Conservation (phyloP, 768 basidiomycete genomes). For the Mycena galericulata region DNA sequence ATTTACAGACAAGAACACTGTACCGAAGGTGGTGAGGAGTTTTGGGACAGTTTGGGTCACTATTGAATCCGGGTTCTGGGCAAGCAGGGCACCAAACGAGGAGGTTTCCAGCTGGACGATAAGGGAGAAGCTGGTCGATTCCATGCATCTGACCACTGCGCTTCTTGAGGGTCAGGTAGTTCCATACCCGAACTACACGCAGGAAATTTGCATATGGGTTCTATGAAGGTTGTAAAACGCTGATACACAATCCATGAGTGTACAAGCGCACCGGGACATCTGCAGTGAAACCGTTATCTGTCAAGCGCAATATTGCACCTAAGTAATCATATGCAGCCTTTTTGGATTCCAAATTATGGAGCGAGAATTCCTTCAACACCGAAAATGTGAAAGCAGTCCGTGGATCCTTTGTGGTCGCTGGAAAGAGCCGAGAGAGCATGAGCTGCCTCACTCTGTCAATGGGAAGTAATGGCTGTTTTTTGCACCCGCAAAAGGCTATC, state of each 20-base stretch:
- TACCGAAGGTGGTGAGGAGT: no score
- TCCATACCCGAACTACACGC: neutral
- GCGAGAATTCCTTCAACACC: neutral
- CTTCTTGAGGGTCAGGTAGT: neutral
- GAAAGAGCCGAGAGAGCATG: neutral
- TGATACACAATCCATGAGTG: no score
- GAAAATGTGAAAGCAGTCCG: neutral
- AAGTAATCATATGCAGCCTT: neutral
- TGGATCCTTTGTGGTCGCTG: neutral
- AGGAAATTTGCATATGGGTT: neutral
- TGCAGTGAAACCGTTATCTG: neutral
- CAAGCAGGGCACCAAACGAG: neutral
- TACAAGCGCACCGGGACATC: neutral
- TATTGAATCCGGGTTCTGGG: neutral
- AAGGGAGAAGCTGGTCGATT: neutral
- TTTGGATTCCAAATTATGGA: neutral
- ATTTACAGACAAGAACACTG: no score
- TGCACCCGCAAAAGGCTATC: neutral
- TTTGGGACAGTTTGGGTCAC: no score
- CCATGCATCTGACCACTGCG: neutral
- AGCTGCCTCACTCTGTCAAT: neutral
- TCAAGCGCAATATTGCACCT: neutral
- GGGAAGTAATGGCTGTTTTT: no score
- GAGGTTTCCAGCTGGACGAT: neutral
- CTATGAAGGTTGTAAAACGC: no score